Conservation (phyloP, 768 basidiomycete species). For the Russula emetica region DNA sequence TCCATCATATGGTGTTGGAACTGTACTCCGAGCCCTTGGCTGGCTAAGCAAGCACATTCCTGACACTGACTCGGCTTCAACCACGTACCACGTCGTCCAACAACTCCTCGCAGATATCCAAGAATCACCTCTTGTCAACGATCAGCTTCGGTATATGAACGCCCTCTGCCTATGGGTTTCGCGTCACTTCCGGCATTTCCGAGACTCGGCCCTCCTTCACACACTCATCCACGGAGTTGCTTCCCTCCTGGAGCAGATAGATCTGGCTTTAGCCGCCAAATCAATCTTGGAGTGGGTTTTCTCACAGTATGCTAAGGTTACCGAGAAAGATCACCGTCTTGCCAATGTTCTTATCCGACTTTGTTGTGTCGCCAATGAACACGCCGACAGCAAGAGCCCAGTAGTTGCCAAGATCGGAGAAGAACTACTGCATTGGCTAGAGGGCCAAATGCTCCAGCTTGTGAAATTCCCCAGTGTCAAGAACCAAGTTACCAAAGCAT, state of each 20-base stretch:
- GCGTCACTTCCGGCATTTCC: slow-evolving; percentile 51
- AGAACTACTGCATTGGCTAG: slow-evolving; percentile 62
- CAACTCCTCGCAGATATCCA: slow-evolving; percentile 66
- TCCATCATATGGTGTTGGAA: slow-evolving; percentile 50
- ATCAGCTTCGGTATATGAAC: slow-evolving; percentile 73
- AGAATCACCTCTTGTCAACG: slow-evolving; percentile 69
- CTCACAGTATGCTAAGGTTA: slow-evolving; percentile 42
- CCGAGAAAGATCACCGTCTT: slow-evolving; percentile 48
- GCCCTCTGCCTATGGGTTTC: slow-evolving; percentile 72
- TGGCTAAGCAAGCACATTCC: slow-evolving; percentile 52
- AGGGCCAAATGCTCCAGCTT: slow-evolving; percentile 47
- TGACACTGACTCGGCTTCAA: slow-evolving; percentile 46
- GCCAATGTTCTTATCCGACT: slow-evolving; percentile 69
- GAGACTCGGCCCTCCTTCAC: slow-evolving; percentile 57
- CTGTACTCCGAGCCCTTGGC: slow-evolving; percentile 50
- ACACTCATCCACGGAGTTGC: slow-evolving; percentile 63
- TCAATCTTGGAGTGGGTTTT: slow-evolving; percentile 80
- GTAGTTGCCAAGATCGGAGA: slow-evolving; percentile 38
- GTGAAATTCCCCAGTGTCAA: slow-evolving; percentile 39
- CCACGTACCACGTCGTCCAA: slow-evolving; percentile 74
- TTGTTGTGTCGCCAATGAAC: slow-evolving; percentile 56
- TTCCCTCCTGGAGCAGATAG: slow-evolving; percentile 60
- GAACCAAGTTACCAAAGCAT: slow-evolving; percentile 48
- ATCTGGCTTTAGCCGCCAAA: slow-evolving; percentile 64
- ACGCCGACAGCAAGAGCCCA: slow-evolving; percentile 36